These are phyloP conservation scores for Sugiyamaella castrensis DNA, from an alignment of 1,139 yeast genomes.

Conservation along the genomic window DNA sequence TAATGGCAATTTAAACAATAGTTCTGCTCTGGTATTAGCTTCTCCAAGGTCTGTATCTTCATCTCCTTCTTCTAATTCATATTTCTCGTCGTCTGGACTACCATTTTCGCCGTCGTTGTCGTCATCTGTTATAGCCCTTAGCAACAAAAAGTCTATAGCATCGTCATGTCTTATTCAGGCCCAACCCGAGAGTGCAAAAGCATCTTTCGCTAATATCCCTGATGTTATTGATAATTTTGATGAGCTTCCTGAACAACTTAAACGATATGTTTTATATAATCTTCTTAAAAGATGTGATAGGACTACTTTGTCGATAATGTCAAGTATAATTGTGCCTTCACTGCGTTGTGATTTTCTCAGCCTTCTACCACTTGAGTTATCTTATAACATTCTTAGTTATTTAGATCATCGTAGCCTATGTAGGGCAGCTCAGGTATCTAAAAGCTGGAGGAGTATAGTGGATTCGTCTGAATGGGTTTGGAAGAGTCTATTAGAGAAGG, in stretches of 20 bases:
- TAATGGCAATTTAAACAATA: neutral
- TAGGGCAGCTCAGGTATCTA: conserved; percentile 62
- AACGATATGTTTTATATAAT: conserved; percentile 48
- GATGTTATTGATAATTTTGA: conserved; percentile 36
- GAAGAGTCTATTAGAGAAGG: conserved; percentile 38
- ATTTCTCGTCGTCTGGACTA: neutral
- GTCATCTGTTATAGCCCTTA: neutral
- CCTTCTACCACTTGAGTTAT: conserved; percentile 73
- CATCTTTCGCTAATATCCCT: conserved; percentile 27
- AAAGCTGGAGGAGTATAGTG: conserved; percentile 63
- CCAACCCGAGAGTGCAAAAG: conserved; percentile 1
- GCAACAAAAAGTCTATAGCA: conserved; percentile 10
- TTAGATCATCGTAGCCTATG: conserved; percentile 65
- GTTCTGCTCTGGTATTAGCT: neutral
- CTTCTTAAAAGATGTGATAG: conserved; percentile 66
- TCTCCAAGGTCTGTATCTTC: conserved; percentile 1
- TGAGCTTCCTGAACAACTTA: conserved; percentile 35
- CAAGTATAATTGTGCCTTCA: conserved; percentile 54
- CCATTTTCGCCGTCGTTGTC: neutral
- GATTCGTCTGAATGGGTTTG: conserved; percentile 51
- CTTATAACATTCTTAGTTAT: conserved; percentile 61
- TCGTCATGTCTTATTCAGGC: conserved; percentile 9
- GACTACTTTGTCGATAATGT: conserved; percentile 64
- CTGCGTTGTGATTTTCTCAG: conserved; percentile 71
- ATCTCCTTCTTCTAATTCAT: neutral